Base-by-base conservation (phyloP, 768 basidiomycete species). In the Sporobolomyces phaffii region DNA sequence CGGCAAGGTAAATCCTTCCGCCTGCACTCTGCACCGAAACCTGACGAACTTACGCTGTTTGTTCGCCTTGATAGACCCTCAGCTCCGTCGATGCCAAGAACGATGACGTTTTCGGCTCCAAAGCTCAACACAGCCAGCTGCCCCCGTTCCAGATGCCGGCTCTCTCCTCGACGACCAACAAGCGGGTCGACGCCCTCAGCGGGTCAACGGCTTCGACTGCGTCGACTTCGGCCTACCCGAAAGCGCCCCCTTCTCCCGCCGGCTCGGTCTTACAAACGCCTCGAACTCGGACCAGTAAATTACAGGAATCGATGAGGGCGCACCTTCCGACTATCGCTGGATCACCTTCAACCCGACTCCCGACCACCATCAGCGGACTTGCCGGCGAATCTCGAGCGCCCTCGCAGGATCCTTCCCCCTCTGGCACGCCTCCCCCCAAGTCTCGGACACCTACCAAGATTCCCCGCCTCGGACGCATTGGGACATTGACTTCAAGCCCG, bases 371-470 rank as follows among this genome's bases (percentile, higher is more conserved):
- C 17, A 28, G 38, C 15, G 22, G 22, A 17, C 26, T n/a, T 45
- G 29, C 29, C 20, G 36, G 18, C 10, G 49, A 43, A 0, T 20
- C 9, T 7, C 43, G 47, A 3, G 34, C 29, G 5, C 26, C 17
- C 48, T 36, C 44, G 20, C 49, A 22, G 36, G 40, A 34, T 22
- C 38, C n/a, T 5, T 62, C 61, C 1, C 69, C 60, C 1, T 38
- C 69, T 14, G 50, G 48, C 1, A 65, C 64, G 0, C 66, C 70
- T 11, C 63, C 72, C 17, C 61, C 69, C 22, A 62, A 62, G 8
- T 91, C 91, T 78, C 90, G 90, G 75, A 91, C 91, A 0, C 90
- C 90, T 5, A 93, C 90, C 24, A 92, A 91, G 80, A 93, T 92
- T 73, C 90, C 90, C 51, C 88, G 90, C 29, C 91, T 93, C 44